Evolutionary conservation across 495 filamentous ascomycete species (phyloP), one percentile per base, ranked within the genome.

Genomic region (Cryomyces minteri): DNA sequence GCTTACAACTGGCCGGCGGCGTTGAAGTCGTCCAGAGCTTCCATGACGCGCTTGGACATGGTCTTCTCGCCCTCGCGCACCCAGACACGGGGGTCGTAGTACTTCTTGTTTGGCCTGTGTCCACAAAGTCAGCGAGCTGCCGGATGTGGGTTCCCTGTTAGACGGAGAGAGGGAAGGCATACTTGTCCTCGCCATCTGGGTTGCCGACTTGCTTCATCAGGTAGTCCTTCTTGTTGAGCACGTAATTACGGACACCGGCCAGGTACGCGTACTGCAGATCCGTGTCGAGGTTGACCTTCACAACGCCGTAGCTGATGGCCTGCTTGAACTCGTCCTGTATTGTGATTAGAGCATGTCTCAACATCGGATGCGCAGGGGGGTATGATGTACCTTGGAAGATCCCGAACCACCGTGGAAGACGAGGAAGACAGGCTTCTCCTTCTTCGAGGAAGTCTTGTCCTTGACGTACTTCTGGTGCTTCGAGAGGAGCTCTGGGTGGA

Each of bases 401-500:
- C 90, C 92, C 45, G 82, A 88, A 50, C 90, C 90, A 54, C 92
- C 92, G 71, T 99, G 90, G 78, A 99, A 99, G 62, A 99, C 90
- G 62, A 99, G 81, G 76, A 92, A 95, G 57, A 95, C 79, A 46
- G 92, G 90, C 77, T 94, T 94, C 57, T 80, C 70, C 50, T 84
- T 77, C 48, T 67, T 64, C 52, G 71, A 64, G 43, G 57, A 54
- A 48, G 64, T 73, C 72, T 87, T 67, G 69, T 87, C 75, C 64
- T 81, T 75, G 57, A 94, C 85, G 63, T 81, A 84, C 51, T 70
- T 72, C 69, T 99, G 90, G 74, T 99, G 92, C 75, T 93, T 90
- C 59, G 71, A 71, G 48, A 99, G 79, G 32, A 96, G 76, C 67
- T 92, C 85, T 42, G 90, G 90, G 67, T 93, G 86, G 37, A 96